Evolutionary conservation across 192 early-diverging fungal species (phyloP).

Genomic region (Backusella mclennaniae): DNA sequence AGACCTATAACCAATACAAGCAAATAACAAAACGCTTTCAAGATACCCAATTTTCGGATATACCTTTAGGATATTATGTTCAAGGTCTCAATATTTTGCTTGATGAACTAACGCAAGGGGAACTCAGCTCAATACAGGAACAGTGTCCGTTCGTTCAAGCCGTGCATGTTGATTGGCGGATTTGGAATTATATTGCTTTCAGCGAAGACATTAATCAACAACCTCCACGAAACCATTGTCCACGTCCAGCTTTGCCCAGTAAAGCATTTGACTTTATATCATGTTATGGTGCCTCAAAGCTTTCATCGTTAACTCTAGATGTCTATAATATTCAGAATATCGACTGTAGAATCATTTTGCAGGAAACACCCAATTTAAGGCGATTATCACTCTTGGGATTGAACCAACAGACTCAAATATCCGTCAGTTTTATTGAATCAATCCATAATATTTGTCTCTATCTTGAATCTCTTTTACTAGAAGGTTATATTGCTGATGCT

Average conservation of each 20-base stretch:
- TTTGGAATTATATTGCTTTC: neutral
- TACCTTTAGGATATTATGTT: neutral
- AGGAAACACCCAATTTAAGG: neutral
- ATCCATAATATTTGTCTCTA: neutral
- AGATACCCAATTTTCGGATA: neutral
- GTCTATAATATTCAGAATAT: neutral
- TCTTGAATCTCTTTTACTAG: neutral
- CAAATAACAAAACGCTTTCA: neutral
- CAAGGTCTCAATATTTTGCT: neutral
- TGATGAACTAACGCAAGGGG: neutral
- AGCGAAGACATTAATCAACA: neutral
- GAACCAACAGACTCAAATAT: neutral
- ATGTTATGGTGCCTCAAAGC: neutral
- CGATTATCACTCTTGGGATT: neutral
- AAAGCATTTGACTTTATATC: neutral
- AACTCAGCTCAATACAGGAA: neutral
- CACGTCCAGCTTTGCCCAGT: neutral
- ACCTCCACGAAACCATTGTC: neutral
- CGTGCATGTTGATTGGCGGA: conserved; percentile 1
- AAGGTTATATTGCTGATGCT: neutral
- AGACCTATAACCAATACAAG: neutral
- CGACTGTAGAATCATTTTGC: neutral
- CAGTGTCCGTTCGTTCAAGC: neutral
- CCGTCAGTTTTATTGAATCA: neutral
- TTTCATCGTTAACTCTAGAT: neutral